phyloP scores from a whole-genome alignment of 2,329 filamentous ascomycete genomes.

The Neonectria coccinea region DNA sequence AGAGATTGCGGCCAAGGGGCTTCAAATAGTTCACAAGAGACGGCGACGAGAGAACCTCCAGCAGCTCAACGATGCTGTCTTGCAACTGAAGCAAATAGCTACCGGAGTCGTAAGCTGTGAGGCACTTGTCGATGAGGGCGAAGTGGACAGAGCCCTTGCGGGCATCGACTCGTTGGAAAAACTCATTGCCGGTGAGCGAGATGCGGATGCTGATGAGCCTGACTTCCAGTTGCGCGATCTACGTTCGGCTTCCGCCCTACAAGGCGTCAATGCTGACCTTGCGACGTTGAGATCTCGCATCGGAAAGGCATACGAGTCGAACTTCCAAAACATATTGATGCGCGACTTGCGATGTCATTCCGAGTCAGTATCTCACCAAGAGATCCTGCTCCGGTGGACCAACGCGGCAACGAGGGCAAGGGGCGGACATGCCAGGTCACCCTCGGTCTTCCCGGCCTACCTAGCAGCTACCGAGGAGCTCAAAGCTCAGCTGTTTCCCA shows the following conservation, averaged over 20 bases:
- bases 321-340: constrained; percentile 82
- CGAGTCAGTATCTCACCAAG: constrained; percentile 74
- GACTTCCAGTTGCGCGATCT: constrained; percentile 71
- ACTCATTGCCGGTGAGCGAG: constrained; percentile 79
- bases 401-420: constrained; percentile 79
- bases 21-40: constrained; percentile 87
- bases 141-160: constrained; percentile 83
- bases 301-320: constrained; percentile 85
- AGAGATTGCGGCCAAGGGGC: constrained; percentile 85
- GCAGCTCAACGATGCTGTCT: constrained; percentile 83
- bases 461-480: constrained; percentile 78
- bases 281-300: constrained; percentile 81
- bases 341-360: constrained; percentile 85
- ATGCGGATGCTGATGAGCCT: constrained; percentile 49
- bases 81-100: constrained; percentile 84
- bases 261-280: constrained; percentile 83
- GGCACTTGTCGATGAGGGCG: constrained; percentile 82
- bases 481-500: constrained; percentile 75
- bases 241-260: constrained; percentile 80
- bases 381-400: constrained; percentile 88
- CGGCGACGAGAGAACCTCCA: constrained; percentile 85
- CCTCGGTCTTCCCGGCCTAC: constrained; percentile 82
- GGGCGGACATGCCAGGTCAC: constrained; percentile 73
- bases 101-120: constrained; percentile 82
- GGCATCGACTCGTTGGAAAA: constrained; percentile 82